Evolutionary conservation across 2,329 filamentous ascomycete species (phyloP).

Genomic region (Sporothrix dimorphospora): DNA sequence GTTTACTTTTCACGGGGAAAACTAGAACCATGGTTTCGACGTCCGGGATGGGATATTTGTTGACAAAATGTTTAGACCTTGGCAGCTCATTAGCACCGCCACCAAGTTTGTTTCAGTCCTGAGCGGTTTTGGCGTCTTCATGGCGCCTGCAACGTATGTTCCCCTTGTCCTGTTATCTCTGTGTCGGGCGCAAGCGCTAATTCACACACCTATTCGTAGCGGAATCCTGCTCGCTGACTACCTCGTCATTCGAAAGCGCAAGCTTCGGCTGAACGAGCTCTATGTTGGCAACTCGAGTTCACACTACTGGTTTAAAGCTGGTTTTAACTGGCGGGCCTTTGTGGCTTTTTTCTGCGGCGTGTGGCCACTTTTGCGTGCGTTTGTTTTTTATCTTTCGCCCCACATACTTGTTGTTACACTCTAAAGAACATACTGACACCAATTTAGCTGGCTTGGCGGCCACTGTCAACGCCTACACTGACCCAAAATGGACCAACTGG

Average conservation of each 20-base stretch:
- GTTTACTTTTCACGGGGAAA: not conserved
- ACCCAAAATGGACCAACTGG: conserved; percentile 38
- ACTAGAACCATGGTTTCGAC: no score
- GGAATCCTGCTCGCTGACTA: conserved; percentile 32
- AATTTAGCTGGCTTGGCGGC: conserved; percentile 29
- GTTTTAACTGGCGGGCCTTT: conserved; percentile 45
- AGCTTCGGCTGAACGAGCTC: conserved; percentile 49
- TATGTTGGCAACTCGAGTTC: conserved; percentile 44
- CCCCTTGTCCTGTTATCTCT: not conserved
- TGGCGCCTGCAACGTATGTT: conserved; percentile 45
- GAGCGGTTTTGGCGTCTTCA: conserved; percentile 46
- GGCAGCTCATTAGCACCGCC: conserved; percentile 39
- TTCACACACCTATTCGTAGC: not conserved
- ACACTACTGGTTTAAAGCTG: conserved; percentile 48
- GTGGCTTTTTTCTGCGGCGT: conserved; percentile 39
- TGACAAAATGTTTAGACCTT: conserved; percentile 30
- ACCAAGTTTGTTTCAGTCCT: conserved; percentile 38
- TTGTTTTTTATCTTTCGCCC: no score
- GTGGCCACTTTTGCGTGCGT: conserved; percentile 39
- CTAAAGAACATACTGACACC: conserved; percentile 26
- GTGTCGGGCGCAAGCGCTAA: not conserved
- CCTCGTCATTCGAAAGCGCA: conserved; percentile 40
- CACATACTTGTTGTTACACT: no score
- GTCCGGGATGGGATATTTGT: not conserved
- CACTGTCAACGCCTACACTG: conserved; percentile 33